phyloP scores from a whole-genome alignment of 108 stramenopile species.

The Heterococcus sp. region DNA sequence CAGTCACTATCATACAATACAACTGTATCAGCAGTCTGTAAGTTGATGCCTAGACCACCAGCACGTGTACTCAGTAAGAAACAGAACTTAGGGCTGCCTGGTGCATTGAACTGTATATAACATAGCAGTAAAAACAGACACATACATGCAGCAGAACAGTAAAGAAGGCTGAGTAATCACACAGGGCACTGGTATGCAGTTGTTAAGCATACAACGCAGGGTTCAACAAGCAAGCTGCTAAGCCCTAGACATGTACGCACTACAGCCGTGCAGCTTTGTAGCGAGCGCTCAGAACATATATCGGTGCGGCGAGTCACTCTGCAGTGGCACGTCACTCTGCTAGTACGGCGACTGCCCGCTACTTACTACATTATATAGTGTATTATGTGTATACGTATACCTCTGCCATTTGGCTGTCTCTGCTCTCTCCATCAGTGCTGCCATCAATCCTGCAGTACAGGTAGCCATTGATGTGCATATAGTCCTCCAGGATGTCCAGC shows the following conservation, averaged over 20 bases:
- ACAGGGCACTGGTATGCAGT: background rate
- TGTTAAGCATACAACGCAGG: background rate
- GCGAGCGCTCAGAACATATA: too few species aligned
- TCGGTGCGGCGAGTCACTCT: background rate
- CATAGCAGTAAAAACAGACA: background rate
- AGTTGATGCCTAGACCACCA: slow-evolving; percentile 95
- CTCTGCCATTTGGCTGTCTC: slow-evolving; percentile 89
- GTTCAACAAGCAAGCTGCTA: too few species aligned
- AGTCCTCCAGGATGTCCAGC: slow-evolving; percentile 65
- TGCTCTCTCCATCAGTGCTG: slow-evolving; percentile 82
- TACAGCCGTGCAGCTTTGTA: too few species aligned
- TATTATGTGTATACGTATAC: background rate
- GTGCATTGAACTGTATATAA: slow-evolving; percentile 72
- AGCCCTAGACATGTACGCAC: too few species aligned
- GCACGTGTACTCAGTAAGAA: slow-evolving; percentile 94
- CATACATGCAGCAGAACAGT: background rate
- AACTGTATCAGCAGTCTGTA: slow-evolving; percentile 96
- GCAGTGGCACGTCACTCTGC: slow-evolving; percentile 4
- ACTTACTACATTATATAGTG: background rate
- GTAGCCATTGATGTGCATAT: slow-evolving; percentile 51
- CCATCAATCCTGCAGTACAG: slow-evolving; percentile 96
- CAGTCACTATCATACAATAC: slow-evolving; percentile 93
- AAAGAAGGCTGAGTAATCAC: background rate
- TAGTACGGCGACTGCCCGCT: background rate
- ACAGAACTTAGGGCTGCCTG: slow-evolving; percentile 80